phyloP scores from a whole-genome alignment of 352 stramenopile genomes.

The Phytopythium oedochilum region DNA sequence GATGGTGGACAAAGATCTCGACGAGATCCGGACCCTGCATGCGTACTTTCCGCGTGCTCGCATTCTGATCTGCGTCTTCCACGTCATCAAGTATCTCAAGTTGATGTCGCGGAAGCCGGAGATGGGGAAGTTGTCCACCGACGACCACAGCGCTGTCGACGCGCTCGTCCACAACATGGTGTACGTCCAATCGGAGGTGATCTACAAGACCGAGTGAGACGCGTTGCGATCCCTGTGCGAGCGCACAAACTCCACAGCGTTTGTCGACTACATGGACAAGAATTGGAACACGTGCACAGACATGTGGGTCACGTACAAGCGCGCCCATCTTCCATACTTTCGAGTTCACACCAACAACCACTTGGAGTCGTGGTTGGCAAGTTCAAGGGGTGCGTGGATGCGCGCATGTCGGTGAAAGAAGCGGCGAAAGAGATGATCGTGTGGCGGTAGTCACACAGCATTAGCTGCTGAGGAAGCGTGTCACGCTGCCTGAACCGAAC shows the following conservation, averaged over 20 bases:
- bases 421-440: constrained; percentile 8
- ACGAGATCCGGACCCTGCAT: constrained; percentile 11
- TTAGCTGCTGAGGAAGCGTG: too few species aligned
- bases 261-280: constrained; percentile 16
- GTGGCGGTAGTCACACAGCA: too few species aligned
- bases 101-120: constrained; percentile 4
- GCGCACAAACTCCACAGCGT: not conserved
- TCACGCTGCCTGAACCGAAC: too few species aligned
- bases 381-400: constrained; percentile 11
- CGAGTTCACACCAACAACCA: constrained; percentile 27
- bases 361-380: constrained; percentile 24
- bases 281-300: constrained; percentile 21
- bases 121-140: constrained; percentile 11
- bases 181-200: not conserved
- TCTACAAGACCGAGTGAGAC: constrained; percentile 2
- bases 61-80: constrained; percentile 13
- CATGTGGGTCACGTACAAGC: constrained; percentile 15
- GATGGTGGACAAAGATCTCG: constrained; percentile 17
- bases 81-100: constrained; percentile 16
- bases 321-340: constrained; percentile 15
- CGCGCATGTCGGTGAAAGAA: constrained; percentile 3
- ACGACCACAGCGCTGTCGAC: constrained; percentile 10
- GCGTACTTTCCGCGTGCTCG: constrained; percentile 7
- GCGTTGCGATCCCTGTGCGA: constrained; percentile 3
- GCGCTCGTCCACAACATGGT: constrained; percentile 15